Conservation (phyloP, 2,329 filamentous ascomycete genomes). For the Cladosporium sp. region DNA sequence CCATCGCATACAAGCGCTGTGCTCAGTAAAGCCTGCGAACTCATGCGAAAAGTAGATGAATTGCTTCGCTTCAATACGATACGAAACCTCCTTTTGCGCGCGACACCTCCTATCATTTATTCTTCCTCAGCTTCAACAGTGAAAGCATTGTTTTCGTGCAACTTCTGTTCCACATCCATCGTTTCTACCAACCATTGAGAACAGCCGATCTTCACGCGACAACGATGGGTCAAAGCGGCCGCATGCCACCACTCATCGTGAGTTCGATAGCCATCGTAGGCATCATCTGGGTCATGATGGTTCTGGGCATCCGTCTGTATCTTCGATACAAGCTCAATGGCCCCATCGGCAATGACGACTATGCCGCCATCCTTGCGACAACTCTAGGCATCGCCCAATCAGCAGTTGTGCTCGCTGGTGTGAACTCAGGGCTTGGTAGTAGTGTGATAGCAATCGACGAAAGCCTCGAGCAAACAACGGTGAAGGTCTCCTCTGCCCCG, state of each 20-base stretch:
- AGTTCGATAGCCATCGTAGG: slow-evolving; percentile 14
- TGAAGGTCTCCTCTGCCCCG: not conserved
- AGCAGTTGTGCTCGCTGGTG: slow-evolving; percentile 15
- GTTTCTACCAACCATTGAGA: not conserved
- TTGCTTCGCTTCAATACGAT: not conserved
- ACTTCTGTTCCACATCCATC: not conserved
- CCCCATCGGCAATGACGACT: slow-evolving; percentile 27
- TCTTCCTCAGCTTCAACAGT: no score
- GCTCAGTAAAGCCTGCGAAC: not conserved
- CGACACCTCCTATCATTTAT: no score
- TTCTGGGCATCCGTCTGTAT: slow-evolving; percentile 24
- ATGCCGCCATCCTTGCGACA: slow-evolving; percentile 24
- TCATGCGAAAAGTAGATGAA: not conserved
- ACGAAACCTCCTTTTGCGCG: no score
- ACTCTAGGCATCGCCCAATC: slow-evolving; percentile 19
- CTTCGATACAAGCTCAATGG: slow-evolving; percentile 28
- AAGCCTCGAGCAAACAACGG: not conserved
- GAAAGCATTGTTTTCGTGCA: no score
- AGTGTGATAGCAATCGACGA: not conserved
- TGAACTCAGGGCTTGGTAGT: slow-evolving; percentile 22
- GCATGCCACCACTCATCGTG: not conserved
- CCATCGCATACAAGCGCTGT: not conserved
- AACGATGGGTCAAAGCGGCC: not conserved
- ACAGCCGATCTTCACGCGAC: no score
- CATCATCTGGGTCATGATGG: slow-evolving; percentile 22